These are phyloP conservation scores for Lentinula aciculospora DNA, from an alignment of 768 basidiomycete species.

Conservation along the genomic window DNA sequence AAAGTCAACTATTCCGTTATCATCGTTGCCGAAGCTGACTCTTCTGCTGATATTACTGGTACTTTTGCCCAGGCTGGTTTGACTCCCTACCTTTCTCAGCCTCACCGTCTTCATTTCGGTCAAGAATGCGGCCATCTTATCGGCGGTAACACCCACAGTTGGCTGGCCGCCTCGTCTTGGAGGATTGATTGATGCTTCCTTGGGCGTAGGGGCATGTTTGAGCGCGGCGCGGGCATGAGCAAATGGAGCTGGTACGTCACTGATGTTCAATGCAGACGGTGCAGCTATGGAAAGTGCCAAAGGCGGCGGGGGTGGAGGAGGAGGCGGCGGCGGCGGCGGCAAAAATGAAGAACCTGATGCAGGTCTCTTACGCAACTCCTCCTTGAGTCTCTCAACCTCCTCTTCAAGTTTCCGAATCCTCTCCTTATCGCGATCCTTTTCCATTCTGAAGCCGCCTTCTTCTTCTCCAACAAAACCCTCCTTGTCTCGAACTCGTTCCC, in stretches of 20 bases:
- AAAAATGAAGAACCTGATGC: neutral
- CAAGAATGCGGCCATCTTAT: conserved; percentile 81
- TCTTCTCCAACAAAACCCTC: conserved; percentile 32
- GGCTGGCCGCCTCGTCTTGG: conserved; percentile 49
- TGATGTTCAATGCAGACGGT: conserved; percentile 9
- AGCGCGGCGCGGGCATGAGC: conserved; percentile 60
- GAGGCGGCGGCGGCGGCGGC: conserved; percentile 40
- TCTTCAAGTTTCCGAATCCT: neutral
- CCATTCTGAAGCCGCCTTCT: conserved; percentile 52
- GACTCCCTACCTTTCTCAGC: conserved; percentile 49
- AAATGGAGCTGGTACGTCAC: conserved; percentile 37
- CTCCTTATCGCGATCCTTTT: conserved; percentile 63
- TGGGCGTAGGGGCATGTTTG: conserved; percentile 48
- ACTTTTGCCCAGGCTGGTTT: conserved; percentile 4
- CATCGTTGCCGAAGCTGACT: conserved; percentile 6
- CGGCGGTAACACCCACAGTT: conserved; percentile 66
- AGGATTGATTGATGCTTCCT: conserved; percentile 65
- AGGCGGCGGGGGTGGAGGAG: conserved; percentile 33
- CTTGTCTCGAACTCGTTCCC: conserved; percentile 30
- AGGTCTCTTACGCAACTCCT: neutral
- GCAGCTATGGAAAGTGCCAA: conserved; percentile 22
- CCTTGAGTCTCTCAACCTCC: neutral
- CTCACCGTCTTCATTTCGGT: conserved; percentile 75
- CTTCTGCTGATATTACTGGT: conserved; percentile 5
- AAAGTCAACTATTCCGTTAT: neutral